These are phyloP conservation scores for Sphaerosporella brunnea DNA, from an alignment of 495 filamentous ascomycete genomes.

Conservation along the genomic window DNA sequence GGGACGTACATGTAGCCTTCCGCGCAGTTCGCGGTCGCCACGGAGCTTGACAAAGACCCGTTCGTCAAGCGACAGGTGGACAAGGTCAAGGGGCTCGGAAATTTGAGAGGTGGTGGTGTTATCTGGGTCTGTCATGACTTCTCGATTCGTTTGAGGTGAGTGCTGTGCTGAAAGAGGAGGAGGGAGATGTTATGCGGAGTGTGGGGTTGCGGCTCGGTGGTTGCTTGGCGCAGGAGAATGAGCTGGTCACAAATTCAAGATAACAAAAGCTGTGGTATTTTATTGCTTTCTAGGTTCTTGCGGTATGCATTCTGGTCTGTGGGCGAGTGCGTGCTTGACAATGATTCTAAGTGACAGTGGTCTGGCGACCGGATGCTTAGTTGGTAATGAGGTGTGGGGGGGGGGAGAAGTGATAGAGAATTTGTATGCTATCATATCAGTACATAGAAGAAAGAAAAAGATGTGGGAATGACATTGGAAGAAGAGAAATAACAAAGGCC, in stretches of 20 bases:
- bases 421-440: too few species aligned
- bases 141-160: not conserved
- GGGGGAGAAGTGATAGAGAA: too few species aligned
- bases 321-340: too few species aligned
- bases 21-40: conserved; percentile 89
- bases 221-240: not conserved
- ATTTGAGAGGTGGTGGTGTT: conserved; percentile 15
- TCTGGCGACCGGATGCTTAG: too few species aligned
- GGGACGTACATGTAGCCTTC: conserved; percentile 65
- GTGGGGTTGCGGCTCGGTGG: conserved; percentile 5
- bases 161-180: not conserved
- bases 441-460: not conserved
- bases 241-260: too few species aligned
- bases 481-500: not conserved
- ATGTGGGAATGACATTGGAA: not conserved
- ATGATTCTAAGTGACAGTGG: too few species aligned
- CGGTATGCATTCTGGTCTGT: too few species aligned
- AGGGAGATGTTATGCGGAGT: not conserved
- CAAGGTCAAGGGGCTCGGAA: conserved; percentile 53
- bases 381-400: too few species aligned
- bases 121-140: conserved; percentile 20
- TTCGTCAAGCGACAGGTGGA: conserved; percentile 84
- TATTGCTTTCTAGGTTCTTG: too few species aligned
- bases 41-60: conserved; percentile 92
- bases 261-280: too few species aligned